Evolutionary conservation across 208 protist genomes (phyloP).

Genomic region (Leishmania arabica): DNA sequence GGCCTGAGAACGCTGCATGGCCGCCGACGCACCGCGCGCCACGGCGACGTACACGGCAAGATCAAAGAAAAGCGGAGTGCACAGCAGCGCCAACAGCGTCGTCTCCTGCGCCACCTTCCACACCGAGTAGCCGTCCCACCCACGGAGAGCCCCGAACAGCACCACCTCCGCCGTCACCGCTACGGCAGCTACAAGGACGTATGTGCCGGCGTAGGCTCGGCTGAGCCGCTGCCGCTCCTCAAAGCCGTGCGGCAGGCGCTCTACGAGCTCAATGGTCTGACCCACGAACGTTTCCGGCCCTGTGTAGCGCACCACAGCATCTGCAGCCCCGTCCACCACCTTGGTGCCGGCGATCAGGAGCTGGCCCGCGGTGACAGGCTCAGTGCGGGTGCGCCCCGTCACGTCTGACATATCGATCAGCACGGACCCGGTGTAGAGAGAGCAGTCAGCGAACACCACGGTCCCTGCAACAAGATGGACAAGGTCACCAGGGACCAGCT

Average conservation of each 20-base stretch:
- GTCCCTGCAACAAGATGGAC: constrained; percentile 82
- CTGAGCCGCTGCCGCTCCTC: constrained; percentile 13
- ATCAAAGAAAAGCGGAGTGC: constrained; percentile 45
- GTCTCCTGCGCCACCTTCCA: constrained; percentile 32
- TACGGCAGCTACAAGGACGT: neutral
- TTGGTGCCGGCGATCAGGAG: constrained; percentile 80
- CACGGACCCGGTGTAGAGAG: constrained; percentile 52
- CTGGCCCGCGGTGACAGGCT: constrained; percentile 65
- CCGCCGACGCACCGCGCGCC: constrained; percentile 63
- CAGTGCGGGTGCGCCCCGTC: constrained; percentile 92
- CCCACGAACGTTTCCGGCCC: constrained; percentile 91
- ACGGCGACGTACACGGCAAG: constrained; percentile 54
- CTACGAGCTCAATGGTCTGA: constrained; percentile 73
- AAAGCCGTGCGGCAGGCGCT: constrained; percentile 17
- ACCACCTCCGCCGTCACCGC: constrained; percentile 13
- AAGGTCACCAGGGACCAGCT: constrained; percentile 92
- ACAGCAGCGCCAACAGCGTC: constrained; percentile 29
- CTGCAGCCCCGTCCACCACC: constrained; percentile 52
- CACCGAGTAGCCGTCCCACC: constrained; percentile 3
- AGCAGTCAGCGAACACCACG: constrained; percentile 89
- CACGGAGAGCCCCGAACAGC: constrained; percentile 1
- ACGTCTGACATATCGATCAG: constrained; percentile 83
- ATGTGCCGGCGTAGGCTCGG: constrained; percentile 2
- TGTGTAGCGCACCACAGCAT: constrained; percentile 66
- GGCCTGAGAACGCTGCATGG: constrained; percentile 76